Evolutionary conservation across 78 protist genomes (phyloP), one percentile per base, ranked within the genome.

Genomic region (Anaeramoeba flamelloides): DNA sequence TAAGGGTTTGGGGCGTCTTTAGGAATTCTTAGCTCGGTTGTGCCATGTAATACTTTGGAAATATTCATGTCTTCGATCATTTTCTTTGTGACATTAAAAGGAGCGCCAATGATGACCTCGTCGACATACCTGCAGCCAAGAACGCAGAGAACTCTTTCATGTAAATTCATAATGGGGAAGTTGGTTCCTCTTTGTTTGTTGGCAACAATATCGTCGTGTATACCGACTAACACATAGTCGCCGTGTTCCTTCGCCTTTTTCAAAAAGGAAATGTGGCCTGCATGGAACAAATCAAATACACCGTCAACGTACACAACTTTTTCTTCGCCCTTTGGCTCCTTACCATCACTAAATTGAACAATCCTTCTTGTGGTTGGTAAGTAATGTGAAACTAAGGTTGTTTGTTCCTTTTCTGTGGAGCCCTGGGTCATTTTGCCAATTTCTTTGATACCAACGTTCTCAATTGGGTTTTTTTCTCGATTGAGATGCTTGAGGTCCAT

Each of bases 231-330:
- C 26, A 95, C 86, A 86, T 69, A 92, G 74, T 85, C 91, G 33
- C 98, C 96, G n/a, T 79, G 41, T 26, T 30, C 84, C 74, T 80
- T 69, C 30, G 96, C 97, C 83, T 74, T 77, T 41, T 80, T 8
- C 40, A 95, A 85, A 22, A 89, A 64, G 39, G 36, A 1, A 12
- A 78, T 40, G 41, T 33, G 89, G 4, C 80, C 80, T 34, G 65
- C 80, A 32, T 40, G 97, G 88, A 94, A 90, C 36, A 93, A 77
- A 79, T 95, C 98, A 77, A 93, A 95, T 74, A 87, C 87, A 41
- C 97, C 98, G 78, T 88, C 94, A 81, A 94, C 89, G 82, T 92
- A 95, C 2, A 94, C 95, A n/a, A 95, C 81, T 36, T 37, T 30
- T 84, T 90, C 94, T 26, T 31, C 89, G 22, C 88, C 85, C 81